Conservation (phyloP, 306 rosid genomes). For the Malus sylvestris region DNA sequence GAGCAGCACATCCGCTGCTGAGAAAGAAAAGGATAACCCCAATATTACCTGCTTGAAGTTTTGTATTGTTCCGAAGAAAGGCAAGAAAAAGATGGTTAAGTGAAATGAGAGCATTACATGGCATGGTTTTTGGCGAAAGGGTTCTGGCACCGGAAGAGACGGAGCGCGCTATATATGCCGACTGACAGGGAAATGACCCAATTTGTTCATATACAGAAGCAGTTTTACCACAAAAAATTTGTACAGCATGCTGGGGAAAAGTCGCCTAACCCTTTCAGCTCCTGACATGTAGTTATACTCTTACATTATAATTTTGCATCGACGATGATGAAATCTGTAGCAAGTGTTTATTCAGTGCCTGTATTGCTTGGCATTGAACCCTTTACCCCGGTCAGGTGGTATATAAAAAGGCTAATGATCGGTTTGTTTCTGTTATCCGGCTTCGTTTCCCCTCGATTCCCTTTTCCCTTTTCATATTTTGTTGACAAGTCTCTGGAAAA, state of each 20-base stretch:
- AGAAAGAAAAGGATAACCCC: slow-evolving; percentile 68
- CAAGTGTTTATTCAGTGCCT: slow-evolving; percentile 1
- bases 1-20: slow-evolving; percentile 68
- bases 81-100: slow-evolving; percentile 17
- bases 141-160: slow-evolving; percentile 35
- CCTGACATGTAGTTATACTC: slow-evolving; percentile 78
- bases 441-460: neutral
- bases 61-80: slow-evolving; percentile 59
- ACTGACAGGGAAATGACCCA: slow-evolving; percentile 34
- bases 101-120: slow-evolving; percentile 57
- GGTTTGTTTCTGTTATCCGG: slow-evolving; percentile 9
- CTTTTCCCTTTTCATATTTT: neutral
- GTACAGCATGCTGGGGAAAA: slow-evolving; percentile 59
- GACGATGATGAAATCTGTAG: slow-evolving; percentile 8
- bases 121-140: slow-evolving; percentile 70
- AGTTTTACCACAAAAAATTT: slow-evolving; percentile 29
- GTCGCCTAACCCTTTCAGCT: slow-evolving; percentile 68
- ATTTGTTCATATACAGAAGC: slow-evolving; percentile 28
- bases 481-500: neutral
- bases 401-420: slow-evolving; percentile 29
- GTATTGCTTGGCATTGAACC: neutral
- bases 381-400: slow-evolving; percentile 20
- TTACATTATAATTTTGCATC: slow-evolving; percentile 12
- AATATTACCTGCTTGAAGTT: slow-evolving; percentile 53
- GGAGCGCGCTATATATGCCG: neutral